Base-by-base conservation (phyloP, 352 stramenopile species). In the Phytophthora capsici region DNA sequence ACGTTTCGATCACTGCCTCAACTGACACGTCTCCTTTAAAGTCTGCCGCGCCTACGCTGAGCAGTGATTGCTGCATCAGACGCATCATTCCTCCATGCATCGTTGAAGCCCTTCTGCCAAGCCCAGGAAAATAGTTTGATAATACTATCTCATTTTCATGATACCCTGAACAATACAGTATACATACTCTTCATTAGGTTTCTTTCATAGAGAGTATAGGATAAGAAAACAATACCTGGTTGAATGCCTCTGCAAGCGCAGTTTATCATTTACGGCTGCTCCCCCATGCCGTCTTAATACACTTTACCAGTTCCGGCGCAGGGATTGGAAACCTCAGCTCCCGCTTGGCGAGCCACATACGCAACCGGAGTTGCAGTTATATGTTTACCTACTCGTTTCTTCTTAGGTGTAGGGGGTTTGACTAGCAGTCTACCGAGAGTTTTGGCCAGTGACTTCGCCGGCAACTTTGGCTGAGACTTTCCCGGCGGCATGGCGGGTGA, bases 141-240 rank as follows among this genome's bases (percentile, higher is more conserved):
- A 61, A 16, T 61, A 61, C 14, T 61, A 52, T 30, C 10, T 45
- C 41, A 52, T 59, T 16, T 59, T 59, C 50, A 57, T n/a, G n/a
- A n/a, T 48, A 2, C 50, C 14, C 50, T 57, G 50, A 48, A 47
- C 22, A 26, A 57, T 37, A 38, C 50, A 48, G 37, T 12, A 45
- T 48, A 54, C n/a, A n/a, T n/a, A n/a, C n/a, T n/a, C n/a, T n/a
- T n/a, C n/a, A n/a, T n/a, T n/a, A n/a, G n/a, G n/a, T n/a, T n/a
- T 54, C 26, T 13, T n/a, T n/a, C n/a, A n/a, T n/a, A n/a, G n/a
- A 47, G 36, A 47, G 48, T 37, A 28, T 37, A 48, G 37, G 16
- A 45, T 57, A 49, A 57, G 1, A 30, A 8, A 54, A 20, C 20
- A 34, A 32, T 20, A 34, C 14, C 3, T 20, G 14, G n/a, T 16